Evolutionary conservation across 495 filamentous ascomycete genomes (phyloP).

Genomic region (Penicillium soppii): DNA sequence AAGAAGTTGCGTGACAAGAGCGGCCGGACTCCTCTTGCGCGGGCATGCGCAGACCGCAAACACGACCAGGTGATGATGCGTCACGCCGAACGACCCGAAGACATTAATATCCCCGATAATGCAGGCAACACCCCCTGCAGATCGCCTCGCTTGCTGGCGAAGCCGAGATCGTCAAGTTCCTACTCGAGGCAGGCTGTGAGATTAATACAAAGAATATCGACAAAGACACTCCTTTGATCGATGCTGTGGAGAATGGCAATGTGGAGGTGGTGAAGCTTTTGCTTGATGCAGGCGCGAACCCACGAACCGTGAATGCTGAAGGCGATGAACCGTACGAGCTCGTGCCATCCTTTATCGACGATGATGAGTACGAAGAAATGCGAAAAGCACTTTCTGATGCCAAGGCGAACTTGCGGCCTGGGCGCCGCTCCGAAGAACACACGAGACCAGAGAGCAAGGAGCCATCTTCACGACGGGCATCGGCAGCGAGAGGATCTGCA

Average conservation of each 20-base stretch:
- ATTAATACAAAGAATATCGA: constrained; percentile 78
- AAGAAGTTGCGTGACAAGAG: constrained; percentile 85
- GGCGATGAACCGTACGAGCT: constrained; percentile 86
- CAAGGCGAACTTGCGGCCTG: constrained; percentile 43
- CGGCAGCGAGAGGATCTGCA: constrained; percentile 43
- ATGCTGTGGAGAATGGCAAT: constrained; percentile 94
- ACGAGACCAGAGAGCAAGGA: constrained; percentile 51
- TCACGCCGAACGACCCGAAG: constrained; percentile 73
- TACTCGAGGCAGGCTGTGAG: constrained; percentile 79
- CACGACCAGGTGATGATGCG: constrained; percentile 66
- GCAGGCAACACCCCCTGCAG: constrained; percentile 90
- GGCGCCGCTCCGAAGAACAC: constrained; percentile 65
- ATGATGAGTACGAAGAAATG: constrained; percentile 64
- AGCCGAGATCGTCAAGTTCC: constrained; percentile 66
- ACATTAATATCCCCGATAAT: constrained; percentile 86
- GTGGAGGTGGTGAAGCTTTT: constrained; percentile 85
- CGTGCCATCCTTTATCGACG: constrained; percentile 67
- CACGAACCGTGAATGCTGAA: constrained; percentile 78
- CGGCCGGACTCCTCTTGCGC: constrained; percentile 80
- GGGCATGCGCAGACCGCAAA: constrained; percentile 77
- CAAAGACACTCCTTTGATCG: constrained; percentile 89
- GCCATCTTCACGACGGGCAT: constrained; percentile 62
- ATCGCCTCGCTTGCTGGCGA: constrained; percentile 83
- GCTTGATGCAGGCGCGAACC: constrained; percentile 83
- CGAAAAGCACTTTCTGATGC: constrained; percentile 48